phyloP scores from a whole-genome alignment of 768 basidiomycete genomes.

The Paxillus ammoniavirescens region DNA sequence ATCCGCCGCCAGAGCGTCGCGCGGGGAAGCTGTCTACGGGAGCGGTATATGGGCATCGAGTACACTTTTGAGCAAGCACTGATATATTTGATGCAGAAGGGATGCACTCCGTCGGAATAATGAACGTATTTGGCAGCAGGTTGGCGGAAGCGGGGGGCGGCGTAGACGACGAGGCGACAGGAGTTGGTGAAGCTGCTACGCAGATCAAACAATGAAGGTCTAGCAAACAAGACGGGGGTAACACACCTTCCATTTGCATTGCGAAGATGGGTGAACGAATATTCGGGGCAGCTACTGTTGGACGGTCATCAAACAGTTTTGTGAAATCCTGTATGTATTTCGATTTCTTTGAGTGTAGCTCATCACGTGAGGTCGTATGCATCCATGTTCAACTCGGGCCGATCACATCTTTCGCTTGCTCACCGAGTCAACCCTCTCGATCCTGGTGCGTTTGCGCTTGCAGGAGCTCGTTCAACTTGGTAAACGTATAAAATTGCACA shows the following conservation, averaged over 20 bases:
- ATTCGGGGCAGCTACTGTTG: not conserved
- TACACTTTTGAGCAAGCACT: constrained; percentile 27
- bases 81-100: constrained; percentile 4
- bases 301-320: not conserved
- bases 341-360: not conserved
- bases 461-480: too few species aligned
- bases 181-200: constrained; percentile 8
- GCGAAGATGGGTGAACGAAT: not conserved
- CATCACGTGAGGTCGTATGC: not conserved
- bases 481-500: not conserved
- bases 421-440: not conserved
- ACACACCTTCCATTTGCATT: constrained; percentile 5
- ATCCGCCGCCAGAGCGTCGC: constrained; percentile 29
- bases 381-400: not conserved
- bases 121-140: constrained; percentile 18
- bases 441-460: too few species aligned
- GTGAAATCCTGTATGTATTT: not conserved
- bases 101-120: constrained; percentile 15
- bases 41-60: constrained; percentile 31
- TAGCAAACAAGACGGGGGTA: not conserved
- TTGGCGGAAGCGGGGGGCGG: constrained; percentile 2
- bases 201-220: not conserved
- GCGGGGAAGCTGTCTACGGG: constrained; percentile 27
- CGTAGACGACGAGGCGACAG: constrained; percentile 15
- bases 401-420: not conserved